phyloP scores from a whole-genome alignment of 345 rosid genomes.

The Rhizophora apiculata region DNA sequence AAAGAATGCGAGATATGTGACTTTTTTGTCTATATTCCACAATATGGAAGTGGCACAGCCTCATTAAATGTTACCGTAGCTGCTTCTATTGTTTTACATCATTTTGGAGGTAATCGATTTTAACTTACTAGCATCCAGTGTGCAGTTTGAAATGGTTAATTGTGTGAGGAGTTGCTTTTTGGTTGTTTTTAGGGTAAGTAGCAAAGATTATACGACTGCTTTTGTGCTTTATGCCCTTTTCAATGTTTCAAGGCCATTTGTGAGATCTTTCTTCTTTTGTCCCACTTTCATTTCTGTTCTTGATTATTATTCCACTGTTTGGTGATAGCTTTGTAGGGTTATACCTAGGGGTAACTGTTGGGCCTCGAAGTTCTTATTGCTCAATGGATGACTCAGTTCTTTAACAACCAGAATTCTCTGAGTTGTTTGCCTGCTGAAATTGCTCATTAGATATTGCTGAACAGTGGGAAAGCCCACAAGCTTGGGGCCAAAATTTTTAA shows the following conservation, averaged over 20 bases:
- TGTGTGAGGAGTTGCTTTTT: background rate
- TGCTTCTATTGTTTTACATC: constrained; percentile 92
- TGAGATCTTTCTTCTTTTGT: background rate
- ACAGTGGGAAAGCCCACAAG: background rate
- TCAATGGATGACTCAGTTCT: background rate
- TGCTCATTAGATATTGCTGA: background rate
- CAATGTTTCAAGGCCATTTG: background rate
- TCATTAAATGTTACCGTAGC: constrained; percentile 94
- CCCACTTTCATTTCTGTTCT: background rate
- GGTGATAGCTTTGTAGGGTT: too few relatives aligned
- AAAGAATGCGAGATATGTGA: constrained; percentile 93
- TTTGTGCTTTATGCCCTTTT: background rate
- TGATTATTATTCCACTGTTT: background rate
- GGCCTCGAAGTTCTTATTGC: background rate
- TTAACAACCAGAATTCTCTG: background rate
- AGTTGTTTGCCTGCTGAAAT: background rate
- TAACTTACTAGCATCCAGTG: background rate
- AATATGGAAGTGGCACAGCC: constrained; percentile 91
- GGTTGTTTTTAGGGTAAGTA: background rate
- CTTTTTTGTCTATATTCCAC: constrained; percentile 87
- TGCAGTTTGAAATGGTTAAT: background rate
- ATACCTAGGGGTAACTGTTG: background rate
- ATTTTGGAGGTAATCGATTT: constrained; percentile 70
- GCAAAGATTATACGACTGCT: background rate
- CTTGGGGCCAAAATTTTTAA: too few relatives aligned